Conservation (phyloP, 176 grass and related monocot species). For the Rhynchospora pubera region DNA sequence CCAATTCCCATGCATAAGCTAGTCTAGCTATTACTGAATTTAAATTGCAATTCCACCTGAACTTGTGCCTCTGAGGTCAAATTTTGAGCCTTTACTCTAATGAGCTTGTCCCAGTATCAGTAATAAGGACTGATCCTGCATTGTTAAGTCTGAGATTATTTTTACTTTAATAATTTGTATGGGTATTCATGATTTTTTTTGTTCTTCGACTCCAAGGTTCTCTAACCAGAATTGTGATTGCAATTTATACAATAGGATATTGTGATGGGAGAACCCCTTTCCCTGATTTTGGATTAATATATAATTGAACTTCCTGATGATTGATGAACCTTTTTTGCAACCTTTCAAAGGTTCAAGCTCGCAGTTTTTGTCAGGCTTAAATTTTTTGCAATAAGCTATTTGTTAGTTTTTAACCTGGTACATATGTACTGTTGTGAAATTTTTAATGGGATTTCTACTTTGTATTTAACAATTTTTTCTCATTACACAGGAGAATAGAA, state of each 20-base stretch:
- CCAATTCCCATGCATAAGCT: not conserved
- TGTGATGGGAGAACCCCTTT: not conserved
- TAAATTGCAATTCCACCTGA: not conserved
- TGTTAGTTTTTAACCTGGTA: not conserved
- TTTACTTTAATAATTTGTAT: not conserved
- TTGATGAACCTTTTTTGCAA: not conserved
- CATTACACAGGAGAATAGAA: conserved; percentile 23
- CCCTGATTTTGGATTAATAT: not conserved
- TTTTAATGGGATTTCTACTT: not conserved
- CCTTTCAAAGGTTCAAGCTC: not conserved
- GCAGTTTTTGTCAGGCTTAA: not conserved
- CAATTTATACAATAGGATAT: not conserved
- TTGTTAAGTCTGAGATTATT: not conserved
- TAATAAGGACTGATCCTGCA: not conserved
- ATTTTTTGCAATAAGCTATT: not conserved
- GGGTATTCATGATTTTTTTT: not conserved
- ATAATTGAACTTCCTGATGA: not conserved
- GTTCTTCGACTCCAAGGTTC: not conserved
- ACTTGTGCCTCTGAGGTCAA: not conserved
- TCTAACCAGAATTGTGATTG: not conserved
- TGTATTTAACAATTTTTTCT: not conserved
- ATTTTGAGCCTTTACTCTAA: not conserved
- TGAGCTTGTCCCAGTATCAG: not conserved
- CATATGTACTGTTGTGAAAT: not conserved
- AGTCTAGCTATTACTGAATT: not conserved